phyloP scores from a whole-genome alignment of 257 asterid species.

The Fraxinus quadrangulata region DNA sequence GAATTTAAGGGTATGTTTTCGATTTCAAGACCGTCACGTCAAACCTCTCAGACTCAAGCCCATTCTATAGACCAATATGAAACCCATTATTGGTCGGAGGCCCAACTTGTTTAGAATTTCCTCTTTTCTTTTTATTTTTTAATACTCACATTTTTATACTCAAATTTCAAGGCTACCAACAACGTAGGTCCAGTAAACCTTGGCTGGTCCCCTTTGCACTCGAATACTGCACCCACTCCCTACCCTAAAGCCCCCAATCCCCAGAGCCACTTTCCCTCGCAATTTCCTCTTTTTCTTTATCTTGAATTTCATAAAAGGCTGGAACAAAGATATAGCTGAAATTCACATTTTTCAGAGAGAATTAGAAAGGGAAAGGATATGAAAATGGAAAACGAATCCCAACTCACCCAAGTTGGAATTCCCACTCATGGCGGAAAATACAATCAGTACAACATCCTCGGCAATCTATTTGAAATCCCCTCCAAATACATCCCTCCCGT shows the following conservation, averaged over 20 bases:
- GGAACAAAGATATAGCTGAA: neutral
- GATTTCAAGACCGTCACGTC: too few relatives aligned
- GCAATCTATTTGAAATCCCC: slow-evolving; percentile 70
- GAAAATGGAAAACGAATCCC: slow-evolving; percentile 53
- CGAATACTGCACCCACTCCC: neutral
- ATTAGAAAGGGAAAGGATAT: slow-evolving; percentile 11
- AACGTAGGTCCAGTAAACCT: neutral
- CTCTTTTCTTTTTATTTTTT: too few relatives aligned
- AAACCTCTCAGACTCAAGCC: too few relatives aligned
- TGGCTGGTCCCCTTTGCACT: neutral
- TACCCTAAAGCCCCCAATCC: neutral
- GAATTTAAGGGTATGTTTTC: too few relatives aligned
- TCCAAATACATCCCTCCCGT: slow-evolving; percentile 77
- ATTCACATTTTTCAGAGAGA: slow-evolving; percentile 7
- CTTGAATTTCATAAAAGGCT: slow-evolving; percentile 6
- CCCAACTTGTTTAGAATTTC: too few relatives aligned
- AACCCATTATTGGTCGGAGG: too few relatives aligned
- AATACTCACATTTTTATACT: too few relatives aligned
- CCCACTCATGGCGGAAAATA: slow-evolving; percentile 67
- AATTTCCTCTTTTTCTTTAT: neutral
- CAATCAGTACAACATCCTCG: slow-evolving; percentile 69
- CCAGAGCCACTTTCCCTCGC: neutral
- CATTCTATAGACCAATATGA: too few relatives aligned
- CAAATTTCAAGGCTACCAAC: slow-evolving; percentile 8
- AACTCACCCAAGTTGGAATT: slow-evolving; percentile 34